Percentiles rank a stretch among this genome's conserved stretches.
phyloP scores from a whole-genome alignment of 1,284 basidiomycete genomes.

The Trametes hirsuta region DNA sequence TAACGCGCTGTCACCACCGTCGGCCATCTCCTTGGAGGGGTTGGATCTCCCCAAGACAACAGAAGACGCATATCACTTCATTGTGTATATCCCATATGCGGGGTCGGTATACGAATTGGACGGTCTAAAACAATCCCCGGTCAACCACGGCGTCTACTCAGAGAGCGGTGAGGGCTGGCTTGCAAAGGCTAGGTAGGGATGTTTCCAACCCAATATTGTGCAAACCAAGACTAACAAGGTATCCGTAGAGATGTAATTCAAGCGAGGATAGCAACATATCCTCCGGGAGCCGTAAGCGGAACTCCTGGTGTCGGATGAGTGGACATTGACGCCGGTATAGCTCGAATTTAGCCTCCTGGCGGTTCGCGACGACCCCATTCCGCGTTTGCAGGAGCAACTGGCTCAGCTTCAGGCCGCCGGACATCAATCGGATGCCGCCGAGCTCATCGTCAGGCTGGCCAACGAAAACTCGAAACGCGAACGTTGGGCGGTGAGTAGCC shows the following conservation, averaged over 20 bases:
- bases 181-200: conserved; percentile 66
- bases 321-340: conserved; percentile 41
- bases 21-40: conserved; percentile 79
- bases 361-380: conserved; percentile 79
- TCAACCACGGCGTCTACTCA: conserved; percentile 76
- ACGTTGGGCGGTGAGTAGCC: conserved; percentile 73
- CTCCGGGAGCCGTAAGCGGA: conserved; percentile 72
- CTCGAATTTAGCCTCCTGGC: conserved; percentile 92
- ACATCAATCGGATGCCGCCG: conserved; percentile 48
- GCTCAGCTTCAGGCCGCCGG: conserved; percentile 48
- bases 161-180: conserved; percentile 81
- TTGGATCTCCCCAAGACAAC: conserved; percentile 68
- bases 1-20: conserved; percentile 89
- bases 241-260: conserved; percentile 76
- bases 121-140: conserved; percentile 77
- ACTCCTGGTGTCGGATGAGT: not conserved
- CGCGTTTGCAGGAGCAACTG: conserved; percentile 63
- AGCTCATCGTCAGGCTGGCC: conserved; percentile 64
- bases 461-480: conserved; percentile 79
- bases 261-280: conserved; percentile 85
- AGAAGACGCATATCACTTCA: conserved; percentile 93
- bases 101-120: conserved; percentile 91
- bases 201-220: not conserved
- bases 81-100: conserved; percentile 85
- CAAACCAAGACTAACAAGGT: not conserved